Conservation (phyloP, 2,329 filamentous ascomycete species). For the Phialemonium atrogriseum region DNA sequence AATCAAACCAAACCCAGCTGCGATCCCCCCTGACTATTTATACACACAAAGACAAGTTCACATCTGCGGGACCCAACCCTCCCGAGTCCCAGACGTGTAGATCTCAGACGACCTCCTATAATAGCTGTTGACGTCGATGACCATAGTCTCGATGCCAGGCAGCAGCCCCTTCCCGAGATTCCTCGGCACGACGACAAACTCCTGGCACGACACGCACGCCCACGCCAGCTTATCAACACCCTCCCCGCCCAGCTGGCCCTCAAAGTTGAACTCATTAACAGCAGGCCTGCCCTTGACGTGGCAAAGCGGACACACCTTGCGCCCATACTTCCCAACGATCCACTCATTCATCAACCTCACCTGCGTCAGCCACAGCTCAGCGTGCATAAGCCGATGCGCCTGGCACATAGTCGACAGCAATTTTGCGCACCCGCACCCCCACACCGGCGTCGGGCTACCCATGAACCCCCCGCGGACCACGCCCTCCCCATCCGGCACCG, state of each 20-base stretch:
- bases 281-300: not conserved
- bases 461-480: too few species aligned
- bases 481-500: too few species aligned
- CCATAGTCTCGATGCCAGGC: too few species aligned
- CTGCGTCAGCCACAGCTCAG: not conserved
- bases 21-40: too few species aligned
- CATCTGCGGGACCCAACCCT: too few species aligned
- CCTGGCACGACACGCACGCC: not conserved
- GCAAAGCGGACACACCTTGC: slow-evolving; percentile 1
- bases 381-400: not conserved
- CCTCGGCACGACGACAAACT: not conserved
- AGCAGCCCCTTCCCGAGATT: not conserved
- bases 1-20: too few species aligned
- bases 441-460: not conserved
- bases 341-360: not conserved
- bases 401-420: slow-evolving; percentile 1
- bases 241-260: slow-evolving; percentile 1
- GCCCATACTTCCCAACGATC: not conserved
- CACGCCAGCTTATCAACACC: not conserved
- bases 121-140: too few species aligned
- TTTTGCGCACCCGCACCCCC: slow-evolving; percentile 1
- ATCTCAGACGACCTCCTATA: too few species aligned
- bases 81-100: too few species aligned
- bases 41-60: too few species aligned
- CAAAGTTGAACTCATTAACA: not conserved